phyloP scores from a whole-genome alignment of 371 early-diverging fungal genomes.

The Rhizopus stolonifer region DNA sequence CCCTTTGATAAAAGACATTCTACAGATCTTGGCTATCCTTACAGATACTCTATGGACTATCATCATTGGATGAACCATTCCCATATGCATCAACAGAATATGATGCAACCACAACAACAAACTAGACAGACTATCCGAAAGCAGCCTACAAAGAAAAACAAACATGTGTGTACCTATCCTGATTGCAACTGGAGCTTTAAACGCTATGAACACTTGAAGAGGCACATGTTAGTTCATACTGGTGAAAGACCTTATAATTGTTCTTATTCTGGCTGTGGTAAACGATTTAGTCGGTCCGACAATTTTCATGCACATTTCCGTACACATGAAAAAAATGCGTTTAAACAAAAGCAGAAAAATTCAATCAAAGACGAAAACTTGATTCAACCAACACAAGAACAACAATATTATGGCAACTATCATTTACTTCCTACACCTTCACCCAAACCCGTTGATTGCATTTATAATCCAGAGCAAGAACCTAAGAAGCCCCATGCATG shows the following conservation, averaged over 20 bases:
- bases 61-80: conserved; percentile 35
- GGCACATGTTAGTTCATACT: conserved; percentile 77
- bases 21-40: conserved; percentile 17
- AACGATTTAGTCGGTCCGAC: conserved; percentile 76
- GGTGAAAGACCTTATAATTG: conserved; percentile 70
- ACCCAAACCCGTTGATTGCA: conserved; percentile 10
- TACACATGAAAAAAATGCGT: conserved; percentile 51
- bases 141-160: conserved; percentile 43
- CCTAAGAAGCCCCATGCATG: conserved; percentile 55
- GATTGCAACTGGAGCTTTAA: conserved; percentile 69
- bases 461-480: conserved; percentile 15
- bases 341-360: conserved; percentile 29
- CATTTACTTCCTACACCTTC: conserved; percentile 21
- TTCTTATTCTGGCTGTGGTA: conserved; percentile 65
- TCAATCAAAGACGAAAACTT: conserved; percentile 16
- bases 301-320: conserved; percentile 66
- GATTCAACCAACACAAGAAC: conserved; percentile 9
- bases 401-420: conserved; percentile 12
- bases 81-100: conserved; percentile 13
- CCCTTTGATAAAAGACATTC: conserved; percentile 40
- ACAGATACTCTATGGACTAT: conserved; percentile 16
- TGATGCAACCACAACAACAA: neutral
- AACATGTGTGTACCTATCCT: conserved; percentile 57
- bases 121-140: conserved; percentile 18
- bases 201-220: conserved; percentile 81